Conservation (phyloP, 1,284 basidiomycete species). For the Lentinus polychrous region DNA sequence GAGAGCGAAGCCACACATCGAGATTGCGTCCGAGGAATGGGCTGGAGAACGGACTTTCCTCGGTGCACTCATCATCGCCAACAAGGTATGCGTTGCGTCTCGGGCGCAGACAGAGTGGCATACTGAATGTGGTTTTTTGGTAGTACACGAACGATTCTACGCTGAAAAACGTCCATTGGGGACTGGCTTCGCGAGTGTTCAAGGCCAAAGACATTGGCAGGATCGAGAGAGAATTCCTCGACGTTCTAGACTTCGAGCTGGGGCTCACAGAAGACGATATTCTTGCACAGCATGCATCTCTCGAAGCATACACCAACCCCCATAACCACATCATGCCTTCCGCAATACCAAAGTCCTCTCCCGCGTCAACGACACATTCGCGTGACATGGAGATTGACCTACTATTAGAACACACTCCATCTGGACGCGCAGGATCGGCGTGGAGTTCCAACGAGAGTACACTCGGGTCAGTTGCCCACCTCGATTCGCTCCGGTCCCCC, state of each 20-base stretch:
- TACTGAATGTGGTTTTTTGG: not conserved
- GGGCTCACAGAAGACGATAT: conserved; percentile 47
- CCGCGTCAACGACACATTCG: not conserved
- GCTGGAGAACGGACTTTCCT: conserved; percentile 73
- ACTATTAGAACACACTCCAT: not conserved
- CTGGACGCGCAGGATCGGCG: not conserved
- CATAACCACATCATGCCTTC: not conserved
- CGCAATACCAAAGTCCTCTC: not conserved
- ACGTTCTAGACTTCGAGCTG: conserved; percentile 55
- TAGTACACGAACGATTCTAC: conserved; percentile 7
- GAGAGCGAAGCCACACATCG: conserved; percentile 63
- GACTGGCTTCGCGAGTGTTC: conserved; percentile 42
- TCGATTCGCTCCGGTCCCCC: too few species aligned
- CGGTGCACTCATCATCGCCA: conserved; percentile 63
- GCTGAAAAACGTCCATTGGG: conserved; percentile 9
- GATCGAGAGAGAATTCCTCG: conserved; percentile 60
- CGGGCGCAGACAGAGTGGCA: too few species aligned
- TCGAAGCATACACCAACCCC: not conserved
- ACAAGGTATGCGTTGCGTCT: conserved; percentile 66
- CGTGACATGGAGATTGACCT: not conserved
- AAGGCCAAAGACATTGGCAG: conserved; percentile 55
- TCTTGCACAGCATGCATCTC: conserved; percentile 38
- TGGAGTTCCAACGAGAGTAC: conserved; percentile 1
- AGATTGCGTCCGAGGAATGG: conserved; percentile 72
- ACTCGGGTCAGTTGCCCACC: not conserved